phyloP scores from a whole-genome alignment of 2,329 filamentous ascomycete species.

The Neofusicoccum parvum region DNA sequence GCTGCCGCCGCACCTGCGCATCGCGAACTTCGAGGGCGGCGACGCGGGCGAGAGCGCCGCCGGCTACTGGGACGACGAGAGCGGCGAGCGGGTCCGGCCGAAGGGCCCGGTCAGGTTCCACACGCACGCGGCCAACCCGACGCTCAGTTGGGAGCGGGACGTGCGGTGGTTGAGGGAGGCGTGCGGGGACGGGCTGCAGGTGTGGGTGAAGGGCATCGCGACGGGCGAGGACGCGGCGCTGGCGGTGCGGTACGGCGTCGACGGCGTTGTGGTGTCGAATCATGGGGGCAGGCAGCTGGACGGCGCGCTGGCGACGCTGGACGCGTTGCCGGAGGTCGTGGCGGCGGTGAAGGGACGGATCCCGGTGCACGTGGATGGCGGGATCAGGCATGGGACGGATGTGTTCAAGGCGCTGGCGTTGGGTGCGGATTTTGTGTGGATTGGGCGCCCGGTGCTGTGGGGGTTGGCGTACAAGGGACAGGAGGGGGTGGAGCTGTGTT shows the following conservation, averaged over 20 bases:
- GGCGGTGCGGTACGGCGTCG: constrained; percentile 45
- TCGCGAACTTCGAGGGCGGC: constrained; percentile 40
- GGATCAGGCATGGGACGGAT: constrained; percentile 62
- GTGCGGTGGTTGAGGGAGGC: constrained; percentile 51
- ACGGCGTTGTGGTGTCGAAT: constrained; percentile 56
- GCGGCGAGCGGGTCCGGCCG: constrained; percentile 42
- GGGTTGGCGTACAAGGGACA: constrained; percentile 47
- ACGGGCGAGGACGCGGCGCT: constrained; percentile 45
- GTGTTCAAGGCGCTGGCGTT: constrained; percentile 61
- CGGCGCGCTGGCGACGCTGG: constrained; percentile 56
- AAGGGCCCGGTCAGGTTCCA: neutral
- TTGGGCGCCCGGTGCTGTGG: constrained; percentile 53
- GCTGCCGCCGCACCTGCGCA: constrained; percentile 16
- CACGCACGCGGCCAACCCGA: constrained; percentile 16
- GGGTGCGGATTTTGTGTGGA: constrained; percentile 54
- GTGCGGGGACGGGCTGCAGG: constrained; percentile 24
- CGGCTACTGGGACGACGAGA: constrained; percentile 58
- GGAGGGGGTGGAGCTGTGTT: constrained; percentile 30
- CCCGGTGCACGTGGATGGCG: constrained; percentile 62
- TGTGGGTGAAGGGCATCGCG: constrained; percentile 31
- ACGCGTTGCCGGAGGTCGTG: constrained; percentile 47
- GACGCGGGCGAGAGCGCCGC: constrained; percentile 70
- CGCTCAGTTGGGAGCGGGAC: constrained; percentile 48
- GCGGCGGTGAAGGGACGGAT: constrained; percentile 48
- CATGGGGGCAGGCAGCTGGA: constrained; percentile 63